Evolutionary conservation across 2,329 filamentous ascomycete genomes (phyloP).

Genomic region (Plenodomus lindquistii): DNA sequence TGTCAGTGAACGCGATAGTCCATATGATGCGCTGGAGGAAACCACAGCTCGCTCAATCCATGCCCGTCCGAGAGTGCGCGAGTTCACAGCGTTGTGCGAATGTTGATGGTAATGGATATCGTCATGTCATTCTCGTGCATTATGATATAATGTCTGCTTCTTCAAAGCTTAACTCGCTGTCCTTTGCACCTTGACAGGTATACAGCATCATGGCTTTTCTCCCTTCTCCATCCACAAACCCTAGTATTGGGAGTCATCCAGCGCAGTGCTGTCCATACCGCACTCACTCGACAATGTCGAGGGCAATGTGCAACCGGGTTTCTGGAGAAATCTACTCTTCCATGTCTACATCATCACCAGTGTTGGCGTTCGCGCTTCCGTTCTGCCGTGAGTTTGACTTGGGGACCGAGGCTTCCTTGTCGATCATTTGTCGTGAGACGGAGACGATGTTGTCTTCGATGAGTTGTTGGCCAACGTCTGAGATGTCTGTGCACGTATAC

Average conservation of each 20-base stretch:
- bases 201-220: neutral
- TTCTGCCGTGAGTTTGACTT: conserved; percentile 37
- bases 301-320: neutral
- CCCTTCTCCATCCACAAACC: no score
- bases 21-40: no score
- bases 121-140: neutral
- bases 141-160: neutral
- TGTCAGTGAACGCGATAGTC: no score
- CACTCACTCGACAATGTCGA: conserved; percentile 3
- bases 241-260: no score
- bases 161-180: neutral
- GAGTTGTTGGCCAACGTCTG: conserved; percentile 92
- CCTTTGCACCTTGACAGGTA: neutral
- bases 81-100: no score
- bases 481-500: conserved; percentile 64
- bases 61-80: no score
- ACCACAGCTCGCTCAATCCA: no score
- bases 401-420: conserved; percentile 96
- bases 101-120: neutral
- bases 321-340: conserved; percentile 28
- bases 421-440: conserved; percentile 98
- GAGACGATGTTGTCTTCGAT: conserved; percentile 99
- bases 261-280: neutral
- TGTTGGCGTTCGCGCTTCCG: conserved; percentile 21
- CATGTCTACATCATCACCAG: conserved; percentile 41